A percentile compares a stretch with the other conserved stretches of the same genome.
Evolutionary conservation across 2,329 filamentous ascomycete genomes (phyloP).

Genomic region (Aspergillus nomiae): DNA sequence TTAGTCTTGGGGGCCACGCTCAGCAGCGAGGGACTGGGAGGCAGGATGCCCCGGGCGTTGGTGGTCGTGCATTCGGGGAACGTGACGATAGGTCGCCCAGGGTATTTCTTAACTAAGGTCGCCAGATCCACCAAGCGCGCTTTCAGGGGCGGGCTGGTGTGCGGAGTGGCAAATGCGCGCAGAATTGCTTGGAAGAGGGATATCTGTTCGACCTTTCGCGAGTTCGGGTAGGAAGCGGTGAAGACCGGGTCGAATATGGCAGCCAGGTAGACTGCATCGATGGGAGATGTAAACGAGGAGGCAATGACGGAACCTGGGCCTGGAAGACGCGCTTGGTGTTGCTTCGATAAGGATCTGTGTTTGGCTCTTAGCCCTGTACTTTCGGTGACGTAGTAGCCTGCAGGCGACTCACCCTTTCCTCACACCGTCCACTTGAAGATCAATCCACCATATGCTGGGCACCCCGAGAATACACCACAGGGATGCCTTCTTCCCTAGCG

Average conservation of each 20-base stretch:
- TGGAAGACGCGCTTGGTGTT: conserved; percentile 73
- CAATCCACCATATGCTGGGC: conserved; percentile 96
- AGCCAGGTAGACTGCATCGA: conserved; percentile 91
- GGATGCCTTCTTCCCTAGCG: conserved; percentile 73
- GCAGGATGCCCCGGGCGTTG: conserved; percentile 87
- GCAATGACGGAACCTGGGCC: conserved; percentile 80
- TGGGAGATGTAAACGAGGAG: conserved; percentile 85
- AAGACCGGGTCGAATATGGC: conserved; percentile 97
- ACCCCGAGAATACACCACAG: conserved; percentile 86
- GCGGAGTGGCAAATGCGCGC: conserved; percentile 67
- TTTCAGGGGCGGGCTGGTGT: conserved; percentile 48
- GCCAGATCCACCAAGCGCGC: conserved; percentile 62
- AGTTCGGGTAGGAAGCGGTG: conserved; percentile 77
- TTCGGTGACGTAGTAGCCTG: not conserved
- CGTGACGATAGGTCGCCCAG: conserved; percentile 75
- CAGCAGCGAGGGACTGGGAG: conserved; percentile 76
- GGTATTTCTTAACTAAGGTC: conserved; percentile 67
- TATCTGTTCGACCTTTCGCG: conserved; percentile 72
- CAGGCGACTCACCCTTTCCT: conserved; percentile 69
- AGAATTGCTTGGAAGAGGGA: conserved; percentile 74
- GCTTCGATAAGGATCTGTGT: conserved; percentile 66
- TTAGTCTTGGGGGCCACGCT: conserved; percentile 66
- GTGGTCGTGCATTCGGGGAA: conserved; percentile 95
- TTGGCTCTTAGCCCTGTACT: not conserved
- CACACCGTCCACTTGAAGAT: conserved; percentile 96